Percentiles rank a stretch among this genome's conserved stretches.
Conservation (phyloP, 2,329 filamentous ascomycete species). For the Beauveria asiatica region DNA sequence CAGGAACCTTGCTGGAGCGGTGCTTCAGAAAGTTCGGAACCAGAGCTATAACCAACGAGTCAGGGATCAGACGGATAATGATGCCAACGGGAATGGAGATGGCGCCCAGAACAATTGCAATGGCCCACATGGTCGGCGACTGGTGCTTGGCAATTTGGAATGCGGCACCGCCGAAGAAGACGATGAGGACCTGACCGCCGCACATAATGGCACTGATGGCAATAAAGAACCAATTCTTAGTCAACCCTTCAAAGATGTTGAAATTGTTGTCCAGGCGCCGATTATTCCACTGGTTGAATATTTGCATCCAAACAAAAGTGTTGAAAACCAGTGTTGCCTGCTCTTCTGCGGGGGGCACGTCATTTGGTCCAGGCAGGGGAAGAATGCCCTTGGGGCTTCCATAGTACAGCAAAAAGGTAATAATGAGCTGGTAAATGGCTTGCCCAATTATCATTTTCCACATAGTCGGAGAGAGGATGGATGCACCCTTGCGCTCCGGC, state of each 20-base stretch:
- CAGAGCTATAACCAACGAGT: conserved; percentile 50
- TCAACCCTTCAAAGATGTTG: conserved; percentile 89
- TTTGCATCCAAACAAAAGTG: conserved; percentile 99
- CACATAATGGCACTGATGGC: conserved; percentile 80
- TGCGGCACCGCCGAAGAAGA: conserved; percentile 74
- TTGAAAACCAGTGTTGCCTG: conserved; percentile 87
- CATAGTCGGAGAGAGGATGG: conserved; percentile 80
- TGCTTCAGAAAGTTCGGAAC: conserved; percentile 47
- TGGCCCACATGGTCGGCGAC: conserved; percentile 72
- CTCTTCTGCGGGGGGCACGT: conserved; percentile 31
- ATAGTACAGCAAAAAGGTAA: conserved; percentile 76
- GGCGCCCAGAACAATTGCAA: conserved; percentile 74
- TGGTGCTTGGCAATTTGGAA: conserved; percentile 63
- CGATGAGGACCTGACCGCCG: conserved; percentile 79
- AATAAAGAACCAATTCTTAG: conserved; percentile 81
- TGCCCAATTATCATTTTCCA: conserved; percentile 99
- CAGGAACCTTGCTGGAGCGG: conserved; percentile 38
- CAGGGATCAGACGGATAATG: conserved; percentile 73
- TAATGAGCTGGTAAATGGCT: conserved; percentile 76
- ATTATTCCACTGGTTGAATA: conserved; percentile 98
- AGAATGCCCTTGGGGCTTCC: conserved; percentile 39
- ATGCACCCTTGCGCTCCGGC: conserved; percentile 47
- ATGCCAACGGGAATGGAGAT: conserved; percentile 81
- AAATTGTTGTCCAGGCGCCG: conserved; percentile 88
- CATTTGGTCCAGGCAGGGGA: conserved; percentile 40